Conservation (phyloP, 345 rosid species). For the Melaleuca alternifolia region DNA sequence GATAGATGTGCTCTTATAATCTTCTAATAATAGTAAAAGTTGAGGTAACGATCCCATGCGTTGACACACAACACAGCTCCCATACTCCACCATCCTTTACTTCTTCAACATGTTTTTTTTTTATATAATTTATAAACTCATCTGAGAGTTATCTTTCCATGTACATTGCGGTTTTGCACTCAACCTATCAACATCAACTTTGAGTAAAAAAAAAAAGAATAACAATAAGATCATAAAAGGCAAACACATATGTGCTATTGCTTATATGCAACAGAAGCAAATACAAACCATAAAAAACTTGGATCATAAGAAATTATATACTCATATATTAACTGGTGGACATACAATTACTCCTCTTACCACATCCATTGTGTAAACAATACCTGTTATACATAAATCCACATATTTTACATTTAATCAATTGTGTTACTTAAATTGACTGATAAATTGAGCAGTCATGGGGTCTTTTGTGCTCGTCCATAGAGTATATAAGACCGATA, state of each 20-base stretch:
- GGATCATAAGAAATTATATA: neutral
- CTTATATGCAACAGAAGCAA: neutral
- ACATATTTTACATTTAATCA: neutral
- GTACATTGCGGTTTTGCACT: neutral
- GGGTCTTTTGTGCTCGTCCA: neutral
- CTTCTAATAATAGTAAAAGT: neutral
- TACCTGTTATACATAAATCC: neutral
- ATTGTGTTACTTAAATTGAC: neutral
- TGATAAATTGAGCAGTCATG: neutral
- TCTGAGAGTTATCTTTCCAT: neutral
- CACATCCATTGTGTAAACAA: neutral
- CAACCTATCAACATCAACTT: neutral
- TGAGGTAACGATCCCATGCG: neutral
- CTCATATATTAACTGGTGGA: neutral
- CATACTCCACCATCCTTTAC: neutral
- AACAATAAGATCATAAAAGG: neutral
- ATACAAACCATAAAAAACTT: neutral
- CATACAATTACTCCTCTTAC: neutral
- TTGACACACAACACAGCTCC: neutral
- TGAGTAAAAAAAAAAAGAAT: neutral
- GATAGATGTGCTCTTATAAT: neutral
- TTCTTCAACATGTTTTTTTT: neutral
- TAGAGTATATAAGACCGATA: neutral
- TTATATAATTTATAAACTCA: neutral
- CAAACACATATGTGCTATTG: neutral